Evolutionary conservation across 345 rosid genomes (phyloP), one percentile per base, ranked within the genome.

Genomic region (Gossypium longicalyx): DNA sequence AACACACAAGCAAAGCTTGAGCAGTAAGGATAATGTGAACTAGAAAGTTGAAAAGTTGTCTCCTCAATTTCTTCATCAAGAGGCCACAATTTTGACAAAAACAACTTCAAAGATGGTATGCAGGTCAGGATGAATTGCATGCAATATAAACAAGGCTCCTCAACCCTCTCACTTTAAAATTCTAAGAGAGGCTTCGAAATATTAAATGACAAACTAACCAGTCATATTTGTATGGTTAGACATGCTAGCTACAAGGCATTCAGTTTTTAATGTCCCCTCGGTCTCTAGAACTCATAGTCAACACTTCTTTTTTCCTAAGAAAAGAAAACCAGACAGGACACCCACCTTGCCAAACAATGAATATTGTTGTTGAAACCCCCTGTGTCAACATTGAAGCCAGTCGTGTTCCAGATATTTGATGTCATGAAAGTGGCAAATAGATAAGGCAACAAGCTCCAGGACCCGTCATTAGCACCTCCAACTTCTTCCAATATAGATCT

Each of bases 301-400:
- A 57, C 74, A 3, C 10, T 17, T 7, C 23, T 9, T 29, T 38
- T 17, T 29, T 12, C 6, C 0, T 15, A 7, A 54, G 12, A 62
- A 53, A 38, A 25, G 27, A 64, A 34, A 48, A 51, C 2, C 10
- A 23, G 56, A 45, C n/a, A 20, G 25, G 57, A 72, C 72, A 54
- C 85, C 45, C 56, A 95, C 92, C 97, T 93, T 76, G 99, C 94
- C 88, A 95, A 85, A 84, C 97, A 93, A 80, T 93, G 93, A 63
- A 93, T 88, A 78, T 95, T 93, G 86, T 93, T 95, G 84, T 90
- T 91, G 83, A 95, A 95, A 63, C 97, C 99, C 29, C 99, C 99
- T 0, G 94, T 95, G 76, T 93, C 90, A 49, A 89, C 88, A 77
- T 93, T 93, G 89, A 95, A 95, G 75, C 91, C 98, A 73, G 93